Evolutionary conservation across 1,139 yeast genomes (phyloP), one percentile per base, ranked within the genome.

Genomic region (Pichia kudriavzevii): DNA sequence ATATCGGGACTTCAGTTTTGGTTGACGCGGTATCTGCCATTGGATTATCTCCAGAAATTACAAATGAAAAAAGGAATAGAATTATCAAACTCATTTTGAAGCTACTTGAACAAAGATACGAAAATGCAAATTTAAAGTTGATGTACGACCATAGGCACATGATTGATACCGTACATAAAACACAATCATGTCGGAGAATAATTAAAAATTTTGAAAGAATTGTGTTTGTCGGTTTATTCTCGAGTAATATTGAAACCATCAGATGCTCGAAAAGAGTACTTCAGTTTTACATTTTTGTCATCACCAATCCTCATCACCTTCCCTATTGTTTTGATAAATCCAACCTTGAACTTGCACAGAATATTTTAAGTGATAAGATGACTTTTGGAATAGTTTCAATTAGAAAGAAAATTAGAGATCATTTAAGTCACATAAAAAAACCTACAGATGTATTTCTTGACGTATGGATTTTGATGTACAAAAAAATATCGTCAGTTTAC

Each of bases 301-400:
- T 49, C 15, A 35, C 50, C 18, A 37, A 46, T 35, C 30, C 32
- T 1, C 43, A 42, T 28, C 64, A 63, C 52, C 38, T 52, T 4
- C 38, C 50, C 5, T 39, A 46, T 37, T 58, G 62, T 40, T 61
- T 58, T 38, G 52, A 50, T 27, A 49, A 52, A 5, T 55, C 61
- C 20, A 70, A 72, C 42, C 40, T 63, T 0, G 72, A 66, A 4
- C 67, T 83, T 7, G 72, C 74, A 36, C 51, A 56, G 26, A 56
- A 63, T 8, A 64, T 80, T 36, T 59, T 75, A 8, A 59, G 70
- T n/a, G 87, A 79, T 42, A 70, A 69, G 22, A 73, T 78, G 3
- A 75, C 80, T 34, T 78, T 88, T 1, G 91, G 94, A 13, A 71
- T 79, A 21, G 82, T 81, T 13, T 87, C 93, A 0, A 66, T 80